Evolutionary conservation across 192 early-diverging fungal genomes (phyloP), one percentile per base, ranked within the genome.

Genomic region (Piromyces sp.): DNA sequence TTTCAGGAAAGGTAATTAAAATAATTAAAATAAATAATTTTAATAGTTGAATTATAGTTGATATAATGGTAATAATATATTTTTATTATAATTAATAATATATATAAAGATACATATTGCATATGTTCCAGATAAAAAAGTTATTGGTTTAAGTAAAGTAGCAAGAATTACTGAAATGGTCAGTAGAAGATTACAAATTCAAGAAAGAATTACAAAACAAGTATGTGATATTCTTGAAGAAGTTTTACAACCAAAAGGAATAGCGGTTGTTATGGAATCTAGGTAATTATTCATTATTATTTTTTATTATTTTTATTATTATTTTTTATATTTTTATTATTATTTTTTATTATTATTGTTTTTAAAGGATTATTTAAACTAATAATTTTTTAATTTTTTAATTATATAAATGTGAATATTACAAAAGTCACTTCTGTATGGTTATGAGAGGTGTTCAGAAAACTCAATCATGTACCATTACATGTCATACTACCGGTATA

Each of bases 121-220:
- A 13, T 99, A 99, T 87, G 95, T 99, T 81, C 96, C 98, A 19
- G 95, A 97, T 85, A 90, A 94, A 78, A 92, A 94, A 78, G 98
- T 99, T 17, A 89, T 99, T 40, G 98, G 98, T 30, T 88, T 99
- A 58, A 94, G 93, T 87, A 99, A 99, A 86, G 89, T 99, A 83
- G 98, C 98, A 29, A 93, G 98, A 30, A 94, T 99, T 82, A 96
- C 98, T 28, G 98, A 99, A 86, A 97, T 98, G 96, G 96, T 99
- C 86, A 92, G 93, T 79, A 92, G 96, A 81, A 88, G 98, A 79
- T 88, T 99, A 80, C 97, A 98, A 88, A 94, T 98, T 9, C 98
- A 99, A 88, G 98, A 99, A 84, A 92, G 98, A 17, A 87, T 99
- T 81, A 99, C 98, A 30, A 98, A 98, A 89, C 98, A 99, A 85